Base-by-base conservation (phyloP, 495 filamentous ascomycete genomes). In the Neurospora africana region DNA sequence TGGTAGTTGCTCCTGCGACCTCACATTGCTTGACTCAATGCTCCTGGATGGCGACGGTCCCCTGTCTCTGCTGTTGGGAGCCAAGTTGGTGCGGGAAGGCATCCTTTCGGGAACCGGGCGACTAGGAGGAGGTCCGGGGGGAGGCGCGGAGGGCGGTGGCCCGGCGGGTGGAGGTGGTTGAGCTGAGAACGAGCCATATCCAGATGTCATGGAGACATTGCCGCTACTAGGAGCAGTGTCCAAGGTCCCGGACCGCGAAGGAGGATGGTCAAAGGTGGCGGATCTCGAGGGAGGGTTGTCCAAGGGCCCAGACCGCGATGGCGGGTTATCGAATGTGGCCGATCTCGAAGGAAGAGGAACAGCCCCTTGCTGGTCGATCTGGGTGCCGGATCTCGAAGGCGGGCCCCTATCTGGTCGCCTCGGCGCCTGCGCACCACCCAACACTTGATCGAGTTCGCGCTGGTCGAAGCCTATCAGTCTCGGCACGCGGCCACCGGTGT, bases 401-500 rank as follows among this genome's bases (percentile, higher is more conserved):
- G 53, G 53, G 53, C 53, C 53, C 53, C 53, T 65, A 65, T 65
- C 53, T 39, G 70, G 75, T 72, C 74, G 73, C 15, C 74, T 72
- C 3, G 74, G 72, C 10, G 74, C 76, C 58, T 79, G 75, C 10
- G 78, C 82, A 13, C 82, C 79, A 21, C 88, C 91, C 58, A 89
- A 76, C 43, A 97, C 85, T 47, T 87, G 82, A 72, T 95, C 93
- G 37, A 89, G 86, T 80, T 97, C 93, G 47, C 86, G 88, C 40
- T 90, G 84, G 75, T 91, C 91, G 79, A 98, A 98, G 9, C 94
- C 95, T 61, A 88, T 85, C 21, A 99, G 82, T 41, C 89, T 87
- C 27, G 95, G 95, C 30, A 90, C 81, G 72, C 89, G 91, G 11
- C 96, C 95, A 35, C 92, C 91, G 13, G 96, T 98, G 78, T 98